Conservation (phyloP, 192 early-diverging fungal species). For the Coemansia sp. region DNA sequence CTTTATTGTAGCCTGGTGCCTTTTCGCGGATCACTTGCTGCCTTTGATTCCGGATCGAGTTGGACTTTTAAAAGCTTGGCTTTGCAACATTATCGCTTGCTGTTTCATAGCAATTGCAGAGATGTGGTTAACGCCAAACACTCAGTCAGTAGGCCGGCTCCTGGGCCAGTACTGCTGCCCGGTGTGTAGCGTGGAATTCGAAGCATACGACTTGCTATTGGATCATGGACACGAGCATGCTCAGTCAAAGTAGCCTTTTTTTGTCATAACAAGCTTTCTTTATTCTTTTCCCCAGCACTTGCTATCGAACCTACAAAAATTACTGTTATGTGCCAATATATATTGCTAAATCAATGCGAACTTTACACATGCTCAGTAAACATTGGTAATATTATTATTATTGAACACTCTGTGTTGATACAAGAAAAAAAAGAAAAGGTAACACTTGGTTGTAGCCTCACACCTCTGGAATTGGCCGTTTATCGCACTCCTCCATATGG, state of each 20-base stretch:
- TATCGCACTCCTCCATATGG: slow-evolving; percentile 32
- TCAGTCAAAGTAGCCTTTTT: not conserved
- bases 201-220: slow-evolving; percentile 1
- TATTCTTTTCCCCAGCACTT: not conserved
- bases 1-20: not conserved
- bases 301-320: not conserved
- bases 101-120: not conserved
- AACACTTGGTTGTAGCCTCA: not conserved
- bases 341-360: not conserved
- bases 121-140: not conserved
- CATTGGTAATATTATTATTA: slow-evolving; percentile 12
- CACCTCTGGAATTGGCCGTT: not conserved
- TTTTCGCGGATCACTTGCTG: not conserved
- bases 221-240: not conserved
- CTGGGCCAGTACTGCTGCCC: not conserved
- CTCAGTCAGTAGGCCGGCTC: not conserved
- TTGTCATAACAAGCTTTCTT: not conserved
- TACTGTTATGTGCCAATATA: slow-evolving; percentile 8
- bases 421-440: not conserved
- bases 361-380: not conserved
- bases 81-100: not conserved
- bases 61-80: not conserved
- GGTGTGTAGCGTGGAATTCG: not conserved
- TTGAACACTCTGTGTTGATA: slow-evolving; percentile 12
- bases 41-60: not conserved